phyloP scores from a whole-genome alignment of 2,329 filamentous ascomycete species.

The Fusarium poae region DNA sequence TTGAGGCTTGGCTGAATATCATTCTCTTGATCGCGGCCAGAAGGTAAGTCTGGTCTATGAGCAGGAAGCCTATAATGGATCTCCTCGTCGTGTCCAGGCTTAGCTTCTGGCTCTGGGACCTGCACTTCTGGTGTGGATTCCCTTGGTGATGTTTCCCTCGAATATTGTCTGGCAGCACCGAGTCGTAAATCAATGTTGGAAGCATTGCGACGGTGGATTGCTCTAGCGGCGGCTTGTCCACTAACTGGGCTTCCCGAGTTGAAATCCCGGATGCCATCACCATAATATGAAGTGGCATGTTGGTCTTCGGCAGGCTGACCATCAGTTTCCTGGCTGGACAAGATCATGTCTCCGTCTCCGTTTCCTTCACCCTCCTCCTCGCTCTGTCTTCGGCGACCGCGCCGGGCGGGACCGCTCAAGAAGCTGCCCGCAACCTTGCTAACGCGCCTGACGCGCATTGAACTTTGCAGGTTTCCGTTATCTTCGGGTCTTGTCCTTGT shows the following conservation, averaged over 20 bases:
- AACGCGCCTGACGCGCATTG: slow-evolving; percentile 81
- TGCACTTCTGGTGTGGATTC: slow-evolving; percentile 35
- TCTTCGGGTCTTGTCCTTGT: slow-evolving; percentile 69
- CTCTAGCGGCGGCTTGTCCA: slow-evolving; percentile 59
- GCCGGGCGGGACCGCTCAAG: slow-evolving; percentile 81
- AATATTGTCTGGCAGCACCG: slow-evolving; percentile 52
- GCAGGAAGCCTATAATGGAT: slow-evolving; percentile 61
- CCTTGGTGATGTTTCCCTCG: slow-evolving; percentile 44
- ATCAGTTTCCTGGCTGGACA: slow-evolving; percentile 59
- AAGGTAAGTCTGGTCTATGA: slow-evolving; percentile 67
- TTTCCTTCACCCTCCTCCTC: slow-evolving; percentile 68
- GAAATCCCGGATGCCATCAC: slow-evolving; percentile 60
- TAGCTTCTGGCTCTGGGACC: slow-evolving; percentile 22
- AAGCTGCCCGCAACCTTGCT: slow-evolving; percentile 82
- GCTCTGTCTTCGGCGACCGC: slow-evolving; percentile 70
- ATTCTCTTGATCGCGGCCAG: slow-evolving; percentile 86
- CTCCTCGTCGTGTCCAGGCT: slow-evolving; percentile 52
- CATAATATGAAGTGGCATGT: slow-evolving; percentile 60
- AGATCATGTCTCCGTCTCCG: slow-evolving; percentile 57
- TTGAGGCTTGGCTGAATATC: slow-evolving; percentile 78
- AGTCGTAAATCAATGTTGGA: slow-evolving; percentile 55
- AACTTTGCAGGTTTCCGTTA: slow-evolving; percentile 75
- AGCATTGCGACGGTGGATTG: slow-evolving; percentile 57
- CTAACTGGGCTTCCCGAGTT: slow-evolving; percentile 72
- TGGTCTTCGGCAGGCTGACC: slow-evolving; percentile 56